These are phyloP conservation scores for Zanthoxylum bungeanum DNA, from an alignment of 345 rosid species.

Conservation along the genomic window DNA sequence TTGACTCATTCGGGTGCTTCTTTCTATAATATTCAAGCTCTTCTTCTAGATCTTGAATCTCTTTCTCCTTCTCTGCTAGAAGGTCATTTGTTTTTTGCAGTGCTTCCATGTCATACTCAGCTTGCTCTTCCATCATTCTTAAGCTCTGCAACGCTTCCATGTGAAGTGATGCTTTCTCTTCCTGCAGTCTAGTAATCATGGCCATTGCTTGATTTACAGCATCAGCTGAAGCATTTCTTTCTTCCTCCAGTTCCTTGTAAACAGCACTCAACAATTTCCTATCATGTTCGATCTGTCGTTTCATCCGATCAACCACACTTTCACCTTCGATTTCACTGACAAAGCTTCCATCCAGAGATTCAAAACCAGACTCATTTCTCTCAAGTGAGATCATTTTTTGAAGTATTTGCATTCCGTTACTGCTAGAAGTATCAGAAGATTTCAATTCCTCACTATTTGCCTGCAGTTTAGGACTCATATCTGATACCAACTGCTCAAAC, in stretches of 20 bases:
- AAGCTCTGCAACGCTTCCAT: conserved; percentile 92
- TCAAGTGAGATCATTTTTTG: conserved; percentile 73
- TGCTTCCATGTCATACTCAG: conserved; percentile 93
- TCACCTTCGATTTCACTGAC: conserved; percentile 95
- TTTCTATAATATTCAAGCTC: conserved; percentile 65
- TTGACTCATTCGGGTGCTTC: conserved; percentile 37
- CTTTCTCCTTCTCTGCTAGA: conserved; percentile 75
- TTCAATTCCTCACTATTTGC: conserved; percentile 47
- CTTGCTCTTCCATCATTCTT: conserved; percentile 82
- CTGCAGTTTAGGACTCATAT: conserved; percentile 58
- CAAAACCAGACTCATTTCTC: conserved; percentile 75
- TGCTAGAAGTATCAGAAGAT: conserved; percentile 37
- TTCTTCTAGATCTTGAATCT: conserved; percentile 80
- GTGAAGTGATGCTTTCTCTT: conserved; percentile 83
- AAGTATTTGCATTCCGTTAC: conserved; percentile 49
- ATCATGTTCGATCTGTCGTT: conserved; percentile 83
- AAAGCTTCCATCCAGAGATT: conserved; percentile 69
- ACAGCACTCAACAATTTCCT: conserved; percentile 48
- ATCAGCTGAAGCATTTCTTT: conserved; percentile 82
- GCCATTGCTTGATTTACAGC: conserved; percentile 98
- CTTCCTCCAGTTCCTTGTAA: conserved; percentile 90
- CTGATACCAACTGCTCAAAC: conserved; percentile 49
- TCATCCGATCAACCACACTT: conserved; percentile 63
- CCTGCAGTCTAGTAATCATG: conserved; percentile 95
- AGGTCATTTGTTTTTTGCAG: conserved; percentile 73